Evolutionary conservation across 73 alveolate species (phyloP).

Genomic region (Blepharisma stoltei): DNA sequence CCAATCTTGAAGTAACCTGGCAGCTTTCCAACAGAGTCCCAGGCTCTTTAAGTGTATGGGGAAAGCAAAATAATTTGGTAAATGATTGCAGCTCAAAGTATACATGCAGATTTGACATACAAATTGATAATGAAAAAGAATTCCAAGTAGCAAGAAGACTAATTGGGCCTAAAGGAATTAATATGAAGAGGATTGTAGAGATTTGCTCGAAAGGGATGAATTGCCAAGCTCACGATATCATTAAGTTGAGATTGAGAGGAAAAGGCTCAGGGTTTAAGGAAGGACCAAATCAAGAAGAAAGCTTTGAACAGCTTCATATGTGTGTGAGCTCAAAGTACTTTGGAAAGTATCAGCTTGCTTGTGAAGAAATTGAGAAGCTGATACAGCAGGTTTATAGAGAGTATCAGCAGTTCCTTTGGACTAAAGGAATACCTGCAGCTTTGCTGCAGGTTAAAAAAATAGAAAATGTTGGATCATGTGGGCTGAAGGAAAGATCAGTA

Average conservation of each 20-base stretch:
- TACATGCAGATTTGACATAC: constrained; percentile 94
- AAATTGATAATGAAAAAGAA: constrained; percentile 94
- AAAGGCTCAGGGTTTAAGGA: constrained; percentile 98
- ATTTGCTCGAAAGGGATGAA: constrained; percentile 73
- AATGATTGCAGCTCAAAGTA: constrained; percentile 53
- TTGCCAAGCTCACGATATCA: constrained; percentile 63
- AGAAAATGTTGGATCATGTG: no score
- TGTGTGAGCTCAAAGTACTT: constrained; percentile 90
- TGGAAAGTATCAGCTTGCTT: constrained; percentile 49
- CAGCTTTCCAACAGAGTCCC: not conserved
- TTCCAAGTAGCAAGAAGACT: constrained; percentile 94
- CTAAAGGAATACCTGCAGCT: constrained; percentile 51
- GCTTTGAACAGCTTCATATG: constrained; percentile 92
- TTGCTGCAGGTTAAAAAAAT: no score
- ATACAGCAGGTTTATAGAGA: constrained; percentile 70
- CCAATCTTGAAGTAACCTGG: constrained; percentile 45
- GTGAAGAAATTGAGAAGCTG: constrained; percentile 29
- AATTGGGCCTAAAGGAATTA: constrained; percentile 90
- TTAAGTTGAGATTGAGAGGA: constrained; percentile 94
- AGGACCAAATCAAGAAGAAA: constrained; percentile 94
- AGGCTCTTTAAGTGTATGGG: not conserved
- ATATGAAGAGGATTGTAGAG: constrained; percentile 95
- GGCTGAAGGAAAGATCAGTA: no score
- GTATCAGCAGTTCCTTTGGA: constrained; percentile 75
- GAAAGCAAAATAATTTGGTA: not conserved